phyloP scores from a whole-genome alignment of 2,329 filamentous ascomycete genomes.

The Ceratocystis variospora region DNA sequence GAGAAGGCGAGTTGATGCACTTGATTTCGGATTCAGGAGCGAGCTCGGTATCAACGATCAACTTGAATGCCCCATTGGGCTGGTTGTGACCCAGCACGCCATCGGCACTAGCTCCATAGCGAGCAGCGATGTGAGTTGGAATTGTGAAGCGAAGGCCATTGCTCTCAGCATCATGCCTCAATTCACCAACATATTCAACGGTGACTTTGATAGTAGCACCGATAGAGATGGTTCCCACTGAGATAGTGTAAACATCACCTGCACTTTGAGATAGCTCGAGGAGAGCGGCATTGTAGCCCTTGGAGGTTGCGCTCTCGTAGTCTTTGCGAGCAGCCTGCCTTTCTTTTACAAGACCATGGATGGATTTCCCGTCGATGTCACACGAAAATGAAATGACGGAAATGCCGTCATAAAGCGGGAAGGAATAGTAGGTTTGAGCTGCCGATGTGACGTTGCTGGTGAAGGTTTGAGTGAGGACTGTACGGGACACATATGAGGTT shows the following conservation, averaged over 20 bases:
- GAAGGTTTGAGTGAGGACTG: constrained; percentile 39
- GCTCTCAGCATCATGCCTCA: constrained; percentile 56
- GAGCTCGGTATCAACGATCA: constrained; percentile 33
- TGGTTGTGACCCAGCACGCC: background rate
- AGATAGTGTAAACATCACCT: constrained; percentile 54
- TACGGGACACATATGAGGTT: constrained; percentile 38
- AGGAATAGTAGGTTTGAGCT: constrained; percentile 47
- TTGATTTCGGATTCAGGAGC: constrained; percentile 42
- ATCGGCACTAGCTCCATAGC: constrained; percentile 39
- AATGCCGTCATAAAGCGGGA: constrained; percentile 60
- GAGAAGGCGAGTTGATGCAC: constrained; percentile 51
- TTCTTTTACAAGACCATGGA: constrained; percentile 54
- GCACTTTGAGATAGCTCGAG: constrained; percentile 47
- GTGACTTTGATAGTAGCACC: constrained; percentile 43
- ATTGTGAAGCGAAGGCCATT: constrained; percentile 58
- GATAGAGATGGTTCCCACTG: constrained; percentile 52
- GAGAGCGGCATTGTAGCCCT: constrained; percentile 49
- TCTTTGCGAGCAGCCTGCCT: constrained; percentile 45
- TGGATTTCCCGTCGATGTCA: constrained; percentile 44
- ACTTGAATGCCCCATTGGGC: constrained; percentile 16
- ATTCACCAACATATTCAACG: constrained; percentile 53
- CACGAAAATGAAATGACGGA: constrained; percentile 56
- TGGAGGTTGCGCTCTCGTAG: constrained; percentile 44
- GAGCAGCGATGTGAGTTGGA: constrained; percentile 51
- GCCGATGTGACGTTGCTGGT: constrained; percentile 36